These are phyloP conservation scores for Colletotrichum sp. DNA, from an alignment of 2,329 filamentous ascomycete species.

Conservation along the genomic window DNA sequence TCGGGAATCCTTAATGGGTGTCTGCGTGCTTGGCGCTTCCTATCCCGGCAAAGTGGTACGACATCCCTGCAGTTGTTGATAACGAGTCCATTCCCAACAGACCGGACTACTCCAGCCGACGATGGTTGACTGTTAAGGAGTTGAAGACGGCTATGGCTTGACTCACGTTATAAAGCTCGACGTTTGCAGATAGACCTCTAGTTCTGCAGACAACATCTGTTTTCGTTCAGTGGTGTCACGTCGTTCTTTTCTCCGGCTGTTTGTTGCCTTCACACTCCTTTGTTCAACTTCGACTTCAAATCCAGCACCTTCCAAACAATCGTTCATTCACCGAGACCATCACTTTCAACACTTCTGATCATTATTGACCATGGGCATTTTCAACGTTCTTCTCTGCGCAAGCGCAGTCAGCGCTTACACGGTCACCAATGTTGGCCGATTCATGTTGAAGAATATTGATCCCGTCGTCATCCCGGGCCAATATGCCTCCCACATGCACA, in stretches of 20 bases:
- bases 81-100: neutral
- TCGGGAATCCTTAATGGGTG: neutral
- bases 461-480: conserved; percentile 34
- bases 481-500: conserved; percentile 36
- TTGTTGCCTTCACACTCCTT: neutral
- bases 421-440: conserved; percentile 25
- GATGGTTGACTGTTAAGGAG: neutral
- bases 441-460: conserved; percentile 38
- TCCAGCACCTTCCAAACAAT: neutral
- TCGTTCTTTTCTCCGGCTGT: neutral
- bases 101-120: neutral
- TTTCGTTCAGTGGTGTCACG: neutral
- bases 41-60: neutral
- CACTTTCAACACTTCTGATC: accelerated
- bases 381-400: neutral
- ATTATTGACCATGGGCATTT: neutral
- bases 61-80: neutral
- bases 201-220: neutral
- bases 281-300: neutral
- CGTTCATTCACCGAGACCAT: neutral
- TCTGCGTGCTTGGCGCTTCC: neutral
- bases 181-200: neutral
- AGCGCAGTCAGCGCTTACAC: conserved; percentile 6
- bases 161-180: neutral
- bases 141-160: neutral